Evolutionary conservation across 1,284 basidiomycete genomes (phyloP).

Genomic region (Cryptococcus deneoformans): DNA sequence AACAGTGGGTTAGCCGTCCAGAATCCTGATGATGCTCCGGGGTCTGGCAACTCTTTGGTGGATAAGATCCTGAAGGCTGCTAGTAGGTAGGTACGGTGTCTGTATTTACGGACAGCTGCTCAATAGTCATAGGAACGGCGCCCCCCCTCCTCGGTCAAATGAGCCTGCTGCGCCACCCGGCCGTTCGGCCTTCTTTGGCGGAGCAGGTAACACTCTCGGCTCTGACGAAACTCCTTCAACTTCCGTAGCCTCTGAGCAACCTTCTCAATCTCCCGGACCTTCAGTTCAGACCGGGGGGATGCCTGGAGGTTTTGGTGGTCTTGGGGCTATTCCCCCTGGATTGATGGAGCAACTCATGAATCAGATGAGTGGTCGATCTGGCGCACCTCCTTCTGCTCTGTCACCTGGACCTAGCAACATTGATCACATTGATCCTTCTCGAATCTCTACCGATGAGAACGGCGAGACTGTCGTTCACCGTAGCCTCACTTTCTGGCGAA

Average conservation of each 20-base stretch:
- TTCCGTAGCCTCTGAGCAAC: slow-evolving; percentile 66
- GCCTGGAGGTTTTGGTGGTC: background rate
- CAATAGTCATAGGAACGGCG: slow-evolving; percentile 31
- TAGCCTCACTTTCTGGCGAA: slow-evolving; percentile 86
- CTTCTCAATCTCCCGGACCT: slow-evolving; percentile 29
- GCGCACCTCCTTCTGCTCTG: background rate
- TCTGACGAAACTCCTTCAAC: slow-evolving; percentile 74
- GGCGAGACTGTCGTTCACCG: slow-evolving; percentile 66
- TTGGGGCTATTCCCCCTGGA: slow-evolving; percentile 25
- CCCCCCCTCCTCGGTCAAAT: slow-evolving; percentile 40
- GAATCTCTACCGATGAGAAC: slow-evolving; percentile 40
- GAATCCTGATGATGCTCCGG: slow-evolving; percentile 61
- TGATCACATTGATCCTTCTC: background rate
- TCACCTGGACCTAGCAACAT: background rate
- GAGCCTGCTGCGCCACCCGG: slow-evolving; percentile 13
- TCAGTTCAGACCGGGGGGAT: background rate
- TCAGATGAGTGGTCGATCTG: background rate
- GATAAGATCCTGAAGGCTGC: slow-evolving; percentile 78
- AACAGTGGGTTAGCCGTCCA: slow-evolving; percentile 74
- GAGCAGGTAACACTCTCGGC: slow-evolving; percentile 79
- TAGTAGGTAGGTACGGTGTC: slow-evolving; percentile 17
- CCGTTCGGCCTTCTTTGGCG: slow-evolving; percentile 55
- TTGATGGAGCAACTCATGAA: slow-evolving; percentile 8
- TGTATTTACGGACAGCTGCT: too few species aligned
- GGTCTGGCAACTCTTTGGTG: slow-evolving; percentile 57